Evolutionary conservation across 164 flowering plant genomes (phyloP), one percentile per base, ranked within the genome.

Genomic region (Stephania cephalantha): DNA sequence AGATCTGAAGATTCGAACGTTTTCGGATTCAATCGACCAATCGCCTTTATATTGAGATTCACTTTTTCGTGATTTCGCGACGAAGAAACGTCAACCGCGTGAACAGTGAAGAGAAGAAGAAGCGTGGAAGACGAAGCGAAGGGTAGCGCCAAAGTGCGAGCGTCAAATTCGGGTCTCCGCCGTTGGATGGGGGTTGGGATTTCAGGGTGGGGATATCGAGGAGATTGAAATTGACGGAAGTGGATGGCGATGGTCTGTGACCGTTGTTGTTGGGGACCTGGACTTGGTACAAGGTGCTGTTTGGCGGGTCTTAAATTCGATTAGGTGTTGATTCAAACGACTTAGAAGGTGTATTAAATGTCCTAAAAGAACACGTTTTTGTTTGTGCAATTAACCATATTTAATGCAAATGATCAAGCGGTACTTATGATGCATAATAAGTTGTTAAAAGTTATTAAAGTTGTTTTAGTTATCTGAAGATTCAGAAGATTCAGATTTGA

Each of bases 1-100:
- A 71, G 73, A 52, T 48, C 73, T 4, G 44, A 71, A 71, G 55
- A 50, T 46, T 70, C 72, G 42, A 35, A 35, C 42, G 4, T 35
- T 35, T 35, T 11, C 55, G 3, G 55, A 22, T 50, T 5, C 15
- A 35, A 35, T 35, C 42, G 42, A 35, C 2, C 42, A 35, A 35
- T 35, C 42, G 42, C 3, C 42, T 35, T 35, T 35, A 35, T 35
- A 35, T 35, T 35, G 42, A 35, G 66, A n/a, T 50, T 61, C 53
- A 1, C 72, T 4, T 50, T 50, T 31, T 71, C 44, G 17, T 20
- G 63, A 30, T 25, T 25, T 70, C n/a, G 20, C 55, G 25, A 9
- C n/a, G 8, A 46, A 48, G 52, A 4, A 48, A 46, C 29, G 58
- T 30, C 42, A 66, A 66, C 35, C 69, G 69, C 69, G 44, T 66